A percentile compares a stretch with the other conserved stretches of the same genome.
Evolutionary conservation across 2,329 filamentous ascomycete species (phyloP).

Genomic region (Trichothecium sympodiale): DNA sequence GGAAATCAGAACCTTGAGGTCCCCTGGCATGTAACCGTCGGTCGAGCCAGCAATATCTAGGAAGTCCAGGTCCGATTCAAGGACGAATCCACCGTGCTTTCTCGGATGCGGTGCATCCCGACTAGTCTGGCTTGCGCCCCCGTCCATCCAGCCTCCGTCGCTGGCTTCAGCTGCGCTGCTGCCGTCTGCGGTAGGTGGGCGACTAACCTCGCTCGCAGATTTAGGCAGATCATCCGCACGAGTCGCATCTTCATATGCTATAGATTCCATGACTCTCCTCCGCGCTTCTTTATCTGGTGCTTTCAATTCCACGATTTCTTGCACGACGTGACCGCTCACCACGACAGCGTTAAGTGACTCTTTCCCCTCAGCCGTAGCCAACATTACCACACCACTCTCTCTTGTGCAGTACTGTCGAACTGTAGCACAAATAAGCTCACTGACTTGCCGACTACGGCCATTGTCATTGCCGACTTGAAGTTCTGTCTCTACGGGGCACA

Average conservation of each 20-base stretch:
- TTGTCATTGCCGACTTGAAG: slow-evolving; percentile 91
- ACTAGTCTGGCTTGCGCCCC: slow-evolving; percentile 43
- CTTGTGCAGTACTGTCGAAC: slow-evolving; percentile 74
- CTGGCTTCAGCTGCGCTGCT: slow-evolving; percentile 34
- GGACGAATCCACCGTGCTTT: slow-evolving; percentile 51
- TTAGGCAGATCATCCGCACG: slow-evolving; percentile 21
- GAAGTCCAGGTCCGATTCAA: slow-evolving; percentile 74
- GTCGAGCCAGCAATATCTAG: slow-evolving; percentile 88
- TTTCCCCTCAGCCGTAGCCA: slow-evolving; percentile 88
- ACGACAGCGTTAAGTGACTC: slow-evolving; percentile 86
- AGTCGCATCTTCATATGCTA: slow-evolving; percentile 48
- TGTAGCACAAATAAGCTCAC: slow-evolving; percentile 75
- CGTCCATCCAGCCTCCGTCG: slow-evolving; percentile 64
- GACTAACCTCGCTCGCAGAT: slow-evolving; percentile 32
- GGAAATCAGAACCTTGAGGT: slow-evolving; percentile 74
- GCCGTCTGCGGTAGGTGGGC: slow-evolving; percentile 46
- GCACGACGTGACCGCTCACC: slow-evolving; percentile 81
- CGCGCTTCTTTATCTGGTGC: slow-evolving; percentile 88
- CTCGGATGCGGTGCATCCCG: slow-evolving; percentile 16
- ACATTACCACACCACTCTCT: slow-evolving; percentile 70
- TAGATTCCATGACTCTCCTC: slow-evolving; percentile 69
- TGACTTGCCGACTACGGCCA: slow-evolving; percentile 81
- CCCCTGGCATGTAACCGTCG: slow-evolving; percentile 96
- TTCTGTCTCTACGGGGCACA: slow-evolving; percentile 90
- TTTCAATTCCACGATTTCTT: slow-evolving; percentile 81